Evolutionary conservation across 441 rosid genomes (phyloP).

Genomic region (Gossypium schwendimanii): DNA sequence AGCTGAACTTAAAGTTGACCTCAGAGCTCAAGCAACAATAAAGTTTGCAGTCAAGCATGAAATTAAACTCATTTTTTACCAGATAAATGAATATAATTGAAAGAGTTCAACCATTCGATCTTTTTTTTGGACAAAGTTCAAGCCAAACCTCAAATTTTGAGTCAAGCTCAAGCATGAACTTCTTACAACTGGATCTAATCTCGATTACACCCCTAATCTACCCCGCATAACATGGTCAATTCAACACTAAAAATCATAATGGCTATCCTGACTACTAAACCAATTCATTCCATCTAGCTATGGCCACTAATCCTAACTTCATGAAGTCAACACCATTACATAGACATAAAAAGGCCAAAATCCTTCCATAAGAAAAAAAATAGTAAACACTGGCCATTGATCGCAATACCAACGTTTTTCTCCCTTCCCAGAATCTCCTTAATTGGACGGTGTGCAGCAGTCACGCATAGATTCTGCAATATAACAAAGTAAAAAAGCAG

Average conservation of each 20-base stretch:
- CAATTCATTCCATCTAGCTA: constrained; percentile 2
- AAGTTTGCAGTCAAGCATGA: too few relatives aligned
- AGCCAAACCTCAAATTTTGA: neutral
- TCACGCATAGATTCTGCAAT: constrained; percentile 61
- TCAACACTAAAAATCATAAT: neutral
- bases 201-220: neutral
- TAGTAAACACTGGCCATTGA: neutral
- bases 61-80: neutral
- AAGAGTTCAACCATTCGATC: neutral
- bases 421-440: constrained; percentile 69
- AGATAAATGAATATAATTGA: neutral
- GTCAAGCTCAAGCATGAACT: neutral
- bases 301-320: neutral
- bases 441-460: constrained; percentile 71
- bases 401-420: constrained; percentile 37
- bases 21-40: too few relatives aligned
- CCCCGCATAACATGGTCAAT: neutral
- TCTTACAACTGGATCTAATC: neutral
- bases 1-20: too few relatives aligned
- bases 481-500: constrained; percentile 7
- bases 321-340: neutral
- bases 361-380: neutral
- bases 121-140: neutral
- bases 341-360: neutral
- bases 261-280: neutral